Conservation (phyloP, 805 yeast genomes). For the Candida pseudofarinosa region DNA sequence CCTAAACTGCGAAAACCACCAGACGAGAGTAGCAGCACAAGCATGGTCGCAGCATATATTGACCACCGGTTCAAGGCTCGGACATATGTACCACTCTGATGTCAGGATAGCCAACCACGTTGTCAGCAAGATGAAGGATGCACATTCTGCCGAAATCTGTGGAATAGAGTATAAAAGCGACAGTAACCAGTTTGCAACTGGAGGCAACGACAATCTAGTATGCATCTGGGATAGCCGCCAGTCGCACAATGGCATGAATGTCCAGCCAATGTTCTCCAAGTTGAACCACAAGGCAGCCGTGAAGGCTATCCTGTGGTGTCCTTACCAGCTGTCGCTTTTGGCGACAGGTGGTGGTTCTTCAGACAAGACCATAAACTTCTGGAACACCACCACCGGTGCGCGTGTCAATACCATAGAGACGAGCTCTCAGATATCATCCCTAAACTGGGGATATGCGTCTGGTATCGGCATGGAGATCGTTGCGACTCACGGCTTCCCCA, state of each 20-base stretch:
- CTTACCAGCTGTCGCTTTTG: slow-evolving; percentile 70
- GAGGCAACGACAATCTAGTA: slow-evolving; percentile 92
- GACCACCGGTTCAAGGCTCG: slow-evolving; percentile 84
- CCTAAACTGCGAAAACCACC: slow-evolving; percentile 60
- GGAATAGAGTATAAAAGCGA: slow-evolving; percentile 84
- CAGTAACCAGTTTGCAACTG: slow-evolving; percentile 82
- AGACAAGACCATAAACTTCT: slow-evolving; percentile 84
- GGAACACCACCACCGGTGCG: slow-evolving; percentile 92
- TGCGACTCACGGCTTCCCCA: slow-evolving; percentile 92
- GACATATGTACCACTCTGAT: slow-evolving; percentile 82
- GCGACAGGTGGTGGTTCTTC: slow-evolving; percentile 98
- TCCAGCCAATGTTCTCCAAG: slow-evolving; percentile 65
- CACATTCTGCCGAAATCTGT: slow-evolving; percentile 86
- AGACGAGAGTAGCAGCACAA: slow-evolving; percentile 74
- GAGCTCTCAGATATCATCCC: slow-evolving; percentile 90
- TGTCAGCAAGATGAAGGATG: slow-evolving; percentile 44
- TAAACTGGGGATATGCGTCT: slow-evolving; percentile 81
- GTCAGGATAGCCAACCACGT: slow-evolving; percentile 81
- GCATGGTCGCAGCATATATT: slow-evolving; percentile 80
- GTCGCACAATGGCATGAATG: slow-evolving; percentile 12
- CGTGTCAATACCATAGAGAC: slow-evolving; percentile 83
- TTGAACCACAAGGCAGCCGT: slow-evolving; percentile 89
- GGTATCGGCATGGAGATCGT: slow-evolving; percentile 80
- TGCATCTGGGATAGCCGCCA: slow-evolving; percentile 86
- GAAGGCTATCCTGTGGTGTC: slow-evolving; percentile 94